Conservation (phyloP, 441 rosid species). For the Aleurites moluccanus region DNA sequence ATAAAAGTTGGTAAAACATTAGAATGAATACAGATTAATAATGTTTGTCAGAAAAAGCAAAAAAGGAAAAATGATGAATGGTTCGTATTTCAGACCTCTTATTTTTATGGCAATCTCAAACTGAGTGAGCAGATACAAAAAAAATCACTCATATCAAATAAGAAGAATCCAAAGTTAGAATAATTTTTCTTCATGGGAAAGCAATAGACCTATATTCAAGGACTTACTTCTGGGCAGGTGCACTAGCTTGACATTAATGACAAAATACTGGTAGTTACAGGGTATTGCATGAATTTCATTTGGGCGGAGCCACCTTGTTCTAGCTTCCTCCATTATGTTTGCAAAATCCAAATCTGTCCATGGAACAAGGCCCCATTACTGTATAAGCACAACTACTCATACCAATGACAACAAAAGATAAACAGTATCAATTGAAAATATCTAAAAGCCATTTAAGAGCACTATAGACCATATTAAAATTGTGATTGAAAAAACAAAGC, state of each 20-base stretch:
- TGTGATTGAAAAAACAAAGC: background rate
- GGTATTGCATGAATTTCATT: slow-evolving; percentile 92
- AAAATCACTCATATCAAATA: slow-evolving; percentile 1
- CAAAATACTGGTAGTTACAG: slow-evolving; percentile 65
- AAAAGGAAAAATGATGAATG: background rate
- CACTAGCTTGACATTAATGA: slow-evolving; percentile 74
- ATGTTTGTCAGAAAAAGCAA: background rate
- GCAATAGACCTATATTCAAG: background rate
- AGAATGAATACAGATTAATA: background rate
- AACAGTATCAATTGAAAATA: background rate
- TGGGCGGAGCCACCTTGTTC: slow-evolving; percentile 89
- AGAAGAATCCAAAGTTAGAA: background rate
- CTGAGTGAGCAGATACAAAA: background rate
- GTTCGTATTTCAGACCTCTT: background rate
- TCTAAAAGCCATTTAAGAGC: background rate
- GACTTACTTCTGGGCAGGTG: slow-evolving; percentile 73
- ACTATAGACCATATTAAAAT: background rate
- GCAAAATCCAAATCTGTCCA: slow-evolving; percentile 75
- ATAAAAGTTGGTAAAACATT: background rate
- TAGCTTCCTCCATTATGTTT: slow-evolving; percentile 72
- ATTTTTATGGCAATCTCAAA: slow-evolving; percentile 6
- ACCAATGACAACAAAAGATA: background rate
- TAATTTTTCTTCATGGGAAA: background rate
- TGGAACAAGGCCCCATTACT: slow-evolving; percentile 18
- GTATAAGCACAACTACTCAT: slow-evolving; percentile 1